Conservation (phyloP, 2,329 filamentous ascomycete species). For the Paraphaeosphaeria sporulosa region DNA sequence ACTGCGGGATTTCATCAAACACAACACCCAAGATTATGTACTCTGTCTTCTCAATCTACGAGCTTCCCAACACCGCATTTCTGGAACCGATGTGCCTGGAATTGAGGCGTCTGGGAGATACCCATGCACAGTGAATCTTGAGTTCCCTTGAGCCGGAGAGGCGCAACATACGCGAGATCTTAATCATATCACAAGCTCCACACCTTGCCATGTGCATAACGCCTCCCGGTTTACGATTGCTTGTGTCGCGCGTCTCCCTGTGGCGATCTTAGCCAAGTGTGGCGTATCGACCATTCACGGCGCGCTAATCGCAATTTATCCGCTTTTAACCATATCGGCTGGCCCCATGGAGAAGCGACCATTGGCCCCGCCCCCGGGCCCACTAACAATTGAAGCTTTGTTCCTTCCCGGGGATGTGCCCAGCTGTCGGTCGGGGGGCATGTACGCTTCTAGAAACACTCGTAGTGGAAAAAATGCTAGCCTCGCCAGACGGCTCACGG, state of each 20-base stretch:
- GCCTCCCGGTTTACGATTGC: conserved; percentile 16
- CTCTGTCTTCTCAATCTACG: conserved; percentile 15
- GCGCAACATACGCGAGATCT: conserved; percentile 19
- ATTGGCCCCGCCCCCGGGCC: conserved; percentile 19
- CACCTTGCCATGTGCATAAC: conserved; percentile 19
- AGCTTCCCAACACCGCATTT: conserved; percentile 15
- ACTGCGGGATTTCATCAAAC: conserved; percentile 12
- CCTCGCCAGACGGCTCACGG: conserved; percentile 24
- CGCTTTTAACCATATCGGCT: conserved; percentile 27
- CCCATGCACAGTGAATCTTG: conserved; percentile 14
- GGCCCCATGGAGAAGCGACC: conserved; percentile 11
- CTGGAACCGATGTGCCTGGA: conserved; percentile 17
- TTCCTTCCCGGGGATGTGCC: conserved; percentile 17
- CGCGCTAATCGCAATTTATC: conserved; percentile 22
- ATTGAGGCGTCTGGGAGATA: conserved; percentile 7
- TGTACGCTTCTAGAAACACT: conserved; percentile 26
- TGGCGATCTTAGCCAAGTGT: conserved; percentile 22
- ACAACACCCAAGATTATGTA: conserved; percentile 24
- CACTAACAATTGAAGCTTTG: conserved; percentile 17
- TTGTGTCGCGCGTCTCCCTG: conserved; percentile 18
- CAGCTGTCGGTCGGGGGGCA: conserved; percentile 9
- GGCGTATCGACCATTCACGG: conserved; percentile 18
- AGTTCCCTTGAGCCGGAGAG: conserved; percentile 27
- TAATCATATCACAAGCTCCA: conserved; percentile 16
- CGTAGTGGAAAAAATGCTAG: conserved; percentile 12